Conservation (phyloP, 495 filamentous ascomycete species). For the Apiosordaria backusii region DNA sequence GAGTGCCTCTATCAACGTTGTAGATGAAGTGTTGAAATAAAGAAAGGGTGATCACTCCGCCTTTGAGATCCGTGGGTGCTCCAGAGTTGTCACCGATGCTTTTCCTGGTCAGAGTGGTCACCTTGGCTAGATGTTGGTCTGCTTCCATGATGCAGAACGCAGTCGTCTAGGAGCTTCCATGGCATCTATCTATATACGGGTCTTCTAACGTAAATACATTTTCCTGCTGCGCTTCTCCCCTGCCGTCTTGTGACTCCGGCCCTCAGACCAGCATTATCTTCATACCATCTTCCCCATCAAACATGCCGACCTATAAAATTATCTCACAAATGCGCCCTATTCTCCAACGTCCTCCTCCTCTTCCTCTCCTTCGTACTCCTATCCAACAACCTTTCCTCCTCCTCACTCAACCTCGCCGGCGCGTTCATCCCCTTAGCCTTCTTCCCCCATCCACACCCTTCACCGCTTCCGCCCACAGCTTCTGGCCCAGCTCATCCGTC, state of each 20-base stretch:
- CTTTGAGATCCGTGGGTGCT: too few species aligned
- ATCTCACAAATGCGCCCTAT: slow-evolving; percentile 45
- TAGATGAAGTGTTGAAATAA: too few species aligned
- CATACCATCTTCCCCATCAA: too few species aligned
- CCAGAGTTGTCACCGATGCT: too few species aligned
- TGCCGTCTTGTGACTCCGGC: neutral
- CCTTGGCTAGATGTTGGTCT: too few species aligned
- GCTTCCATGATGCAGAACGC: neutral
- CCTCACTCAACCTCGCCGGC: slow-evolving; percentile 36
- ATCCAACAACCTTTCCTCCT: slow-evolving; percentile 40
- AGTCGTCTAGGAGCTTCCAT: neutral
- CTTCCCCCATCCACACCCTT: slow-evolving; percentile 16
- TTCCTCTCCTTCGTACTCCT: slow-evolving; percentile 36
- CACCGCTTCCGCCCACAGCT: slow-evolving; percentile 46
- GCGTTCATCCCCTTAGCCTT: slow-evolving; percentile 28
- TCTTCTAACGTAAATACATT: neutral
- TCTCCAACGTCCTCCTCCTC: slow-evolving; percentile 41
- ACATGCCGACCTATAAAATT: too few species aligned
- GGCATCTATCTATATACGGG: neutral
- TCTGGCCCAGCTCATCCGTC: slow-evolving; percentile 56
- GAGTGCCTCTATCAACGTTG: too few species aligned
- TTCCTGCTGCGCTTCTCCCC: neutral
- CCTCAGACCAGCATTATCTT: too few species aligned
- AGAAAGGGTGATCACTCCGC: too few species aligned
- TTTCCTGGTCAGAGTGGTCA: too few species aligned